Conservation (phyloP, 148 eudicot genomes). For the Limonium bicolor region DNA sequence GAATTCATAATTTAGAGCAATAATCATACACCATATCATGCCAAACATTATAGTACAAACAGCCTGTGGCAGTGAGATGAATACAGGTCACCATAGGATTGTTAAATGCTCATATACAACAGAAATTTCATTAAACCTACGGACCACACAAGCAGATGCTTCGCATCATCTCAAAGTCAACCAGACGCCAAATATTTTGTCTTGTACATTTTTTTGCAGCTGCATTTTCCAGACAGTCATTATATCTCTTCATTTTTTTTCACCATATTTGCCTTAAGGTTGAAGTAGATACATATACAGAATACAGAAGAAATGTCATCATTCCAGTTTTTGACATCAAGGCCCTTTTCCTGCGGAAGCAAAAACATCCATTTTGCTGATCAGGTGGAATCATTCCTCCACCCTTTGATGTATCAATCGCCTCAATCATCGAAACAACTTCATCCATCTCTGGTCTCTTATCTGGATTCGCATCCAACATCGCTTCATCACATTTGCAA, state of each 20-base stretch:
- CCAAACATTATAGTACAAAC: too few relatives aligned
- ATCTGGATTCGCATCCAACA: constrained; percentile 65
- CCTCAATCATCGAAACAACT: constrained; percentile 59
- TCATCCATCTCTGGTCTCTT: constrained; percentile 76
- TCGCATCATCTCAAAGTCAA: constrained; percentile 1
- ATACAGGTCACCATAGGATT: too few relatives aligned
- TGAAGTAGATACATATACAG: constrained; percentile 1
- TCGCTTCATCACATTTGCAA: constrained; percentile 53
- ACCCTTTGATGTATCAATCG: constrained; percentile 64
- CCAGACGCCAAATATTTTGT: background rate
- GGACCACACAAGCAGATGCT: constrained; percentile 1
- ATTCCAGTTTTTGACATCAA: constrained; percentile 10
- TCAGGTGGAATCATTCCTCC: constrained; percentile 89
- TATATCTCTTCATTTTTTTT: background rate
- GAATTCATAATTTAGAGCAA: too few relatives aligned
- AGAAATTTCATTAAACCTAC: too few relatives aligned
- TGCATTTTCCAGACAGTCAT: background rate
- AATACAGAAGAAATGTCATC: background rate
- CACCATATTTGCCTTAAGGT: too few relatives aligned
- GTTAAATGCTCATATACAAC: too few relatives aligned
- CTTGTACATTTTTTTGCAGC: background rate
- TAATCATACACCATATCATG: too few relatives aligned
- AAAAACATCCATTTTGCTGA: constrained; percentile 48
- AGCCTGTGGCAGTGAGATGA: too few relatives aligned
- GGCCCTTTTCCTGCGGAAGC: constrained; percentile 60